phyloP scores from a whole-genome alignment of 345 rosid genomes.

The Sonneratia alba region DNA sequence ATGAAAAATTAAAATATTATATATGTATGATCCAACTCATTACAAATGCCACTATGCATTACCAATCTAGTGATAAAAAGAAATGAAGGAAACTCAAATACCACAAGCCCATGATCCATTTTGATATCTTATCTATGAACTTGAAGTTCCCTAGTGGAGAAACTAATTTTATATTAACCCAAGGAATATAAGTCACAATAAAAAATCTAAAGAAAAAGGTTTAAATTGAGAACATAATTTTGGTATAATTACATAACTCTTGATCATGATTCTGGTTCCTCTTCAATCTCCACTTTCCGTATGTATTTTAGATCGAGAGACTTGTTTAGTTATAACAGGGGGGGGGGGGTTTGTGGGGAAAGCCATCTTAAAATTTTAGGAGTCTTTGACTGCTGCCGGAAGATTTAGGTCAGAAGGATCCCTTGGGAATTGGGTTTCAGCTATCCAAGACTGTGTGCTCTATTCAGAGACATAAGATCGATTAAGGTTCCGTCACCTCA shows the following conservation, averaged over 20 bases:
- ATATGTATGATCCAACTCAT: no score
- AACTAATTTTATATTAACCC: not conserved
- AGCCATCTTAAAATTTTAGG: no score
- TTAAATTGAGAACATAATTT: no score
- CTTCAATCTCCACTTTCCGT: not conserved
- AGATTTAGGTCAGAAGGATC: not conserved
- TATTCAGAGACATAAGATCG: not conserved
- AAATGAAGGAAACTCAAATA: not conserved
- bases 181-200: not conserved
- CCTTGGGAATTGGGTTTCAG: not conserved
- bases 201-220: not conserved
- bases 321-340: no score
- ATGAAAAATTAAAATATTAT: not conserved
- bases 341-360: no score
- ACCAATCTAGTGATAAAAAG: not conserved
- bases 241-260: no score
- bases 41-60: not conserved
- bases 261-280: no score
- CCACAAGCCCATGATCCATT: not conserved
- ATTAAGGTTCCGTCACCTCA: constrained; percentile 3
- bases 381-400: not conserved
- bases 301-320: no score
- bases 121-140: not conserved
- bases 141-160: not conserved
- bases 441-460: not conserved